Evolutionary conservation across 1,284 basidiomycete species (phyloP).

Genomic region (Vanrija humicola): DNA sequence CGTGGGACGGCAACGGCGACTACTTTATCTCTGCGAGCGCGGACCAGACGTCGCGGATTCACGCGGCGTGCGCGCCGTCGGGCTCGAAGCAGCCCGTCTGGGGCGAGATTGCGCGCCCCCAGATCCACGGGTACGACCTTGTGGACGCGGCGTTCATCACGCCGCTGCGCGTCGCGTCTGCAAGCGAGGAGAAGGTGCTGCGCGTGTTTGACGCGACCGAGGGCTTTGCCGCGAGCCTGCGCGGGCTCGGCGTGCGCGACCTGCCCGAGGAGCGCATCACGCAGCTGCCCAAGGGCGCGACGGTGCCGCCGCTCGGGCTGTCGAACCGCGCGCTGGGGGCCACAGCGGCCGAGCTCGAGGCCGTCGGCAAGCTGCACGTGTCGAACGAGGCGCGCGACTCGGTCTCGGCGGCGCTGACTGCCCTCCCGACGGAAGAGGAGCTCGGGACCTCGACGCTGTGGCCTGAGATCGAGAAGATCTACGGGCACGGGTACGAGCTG

Average conservation of each 20-base stretch:
- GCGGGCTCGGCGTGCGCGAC: constrained; percentile 46
- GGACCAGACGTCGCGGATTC: constrained; percentile 86
- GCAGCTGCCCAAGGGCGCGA: constrained; percentile 55
- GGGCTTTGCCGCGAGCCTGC: constrained; percentile 64
- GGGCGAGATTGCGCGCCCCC: constrained; percentile 85
- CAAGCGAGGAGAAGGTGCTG: constrained; percentile 87
- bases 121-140: constrained; percentile 91
- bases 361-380: constrained; percentile 26
- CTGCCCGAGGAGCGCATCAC: neutral
- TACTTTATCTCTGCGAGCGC: constrained; percentile 77
- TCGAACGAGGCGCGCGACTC: constrained; percentile 44
- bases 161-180: constrained; percentile 72
- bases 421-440: constrained; percentile 56
- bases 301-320: constrained; percentile 69
- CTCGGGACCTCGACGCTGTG: constrained; percentile 82
- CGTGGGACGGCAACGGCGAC: constrained; percentile 78
- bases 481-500: constrained; percentile 96
- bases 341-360: constrained; percentile 24
- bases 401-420: constrained; percentile 40
- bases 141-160: constrained; percentile 73
- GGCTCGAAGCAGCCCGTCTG: constrained; percentile 52
- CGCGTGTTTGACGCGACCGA: constrained; percentile 84
- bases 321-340: constrained; percentile 76
- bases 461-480: constrained; percentile 96
- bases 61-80: constrained; percentile 54